phyloP scores from a whole-genome alignment of 306 rosid genomes.

The Dalbergia cochinchinensis region DNA sequence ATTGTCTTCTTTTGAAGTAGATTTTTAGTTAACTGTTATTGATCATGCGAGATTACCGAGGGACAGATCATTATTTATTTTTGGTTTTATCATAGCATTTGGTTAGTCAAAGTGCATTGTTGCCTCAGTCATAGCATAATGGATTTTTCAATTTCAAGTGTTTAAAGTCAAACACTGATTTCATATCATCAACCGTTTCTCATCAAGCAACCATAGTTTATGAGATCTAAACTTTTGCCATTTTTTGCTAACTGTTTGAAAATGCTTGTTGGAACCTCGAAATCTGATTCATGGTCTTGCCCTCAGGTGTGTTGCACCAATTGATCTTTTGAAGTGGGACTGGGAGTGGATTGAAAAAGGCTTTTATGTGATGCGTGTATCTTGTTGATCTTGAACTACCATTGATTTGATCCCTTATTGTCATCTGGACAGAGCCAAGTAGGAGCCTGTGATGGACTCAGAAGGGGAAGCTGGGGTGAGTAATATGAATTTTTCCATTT shows the following conservation, averaged over 20 bases:
- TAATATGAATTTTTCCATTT: constrained; percentile 26
- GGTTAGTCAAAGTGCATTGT: constrained; percentile 10
- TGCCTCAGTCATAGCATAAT: constrained; percentile 29
- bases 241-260: constrained; percentile 32
- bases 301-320: constrained; percentile 34
- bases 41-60: constrained; percentile 16
- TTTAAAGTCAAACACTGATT: neutral
- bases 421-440: constrained; percentile 51
- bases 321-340: constrained; percentile 27
- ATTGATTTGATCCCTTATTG: constrained; percentile 49
- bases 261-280: constrained; percentile 43
- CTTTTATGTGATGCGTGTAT: constrained; percentile 56
- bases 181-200: neutral
- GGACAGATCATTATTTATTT: neutral
- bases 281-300: constrained; percentile 41
- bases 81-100: neutral
- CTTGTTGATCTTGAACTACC: constrained; percentile 52
- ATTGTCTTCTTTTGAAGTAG: constrained; percentile 20
- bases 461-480: constrained; percentile 88
- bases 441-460: constrained; percentile 77
- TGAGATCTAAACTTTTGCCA: constrained; percentile 32
- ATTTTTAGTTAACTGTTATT: constrained; percentile 34
- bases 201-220: neutral
- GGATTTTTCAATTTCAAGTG: constrained; percentile 14
- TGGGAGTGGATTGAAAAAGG: constrained; percentile 16